A percentile compares a stretch with the other conserved stretches of the same genome.
phyloP scores from a whole-genome alignment of 139 green algal genomes.

The Marvania coccoides region DNA sequence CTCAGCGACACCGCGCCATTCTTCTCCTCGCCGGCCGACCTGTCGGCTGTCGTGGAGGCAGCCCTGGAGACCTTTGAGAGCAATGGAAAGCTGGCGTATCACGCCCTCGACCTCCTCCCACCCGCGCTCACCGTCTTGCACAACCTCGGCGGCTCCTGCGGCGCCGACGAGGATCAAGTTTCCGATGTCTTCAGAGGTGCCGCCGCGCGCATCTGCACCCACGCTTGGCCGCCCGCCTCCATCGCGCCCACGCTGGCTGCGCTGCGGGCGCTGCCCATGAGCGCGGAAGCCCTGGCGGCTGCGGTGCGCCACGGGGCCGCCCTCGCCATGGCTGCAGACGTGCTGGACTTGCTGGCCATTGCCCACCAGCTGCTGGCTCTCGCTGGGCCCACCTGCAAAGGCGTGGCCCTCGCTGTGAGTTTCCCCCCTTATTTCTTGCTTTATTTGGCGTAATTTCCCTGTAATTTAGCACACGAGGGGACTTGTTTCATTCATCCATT shows the following conservation, averaged over 20 bases:
- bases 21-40: not conserved
- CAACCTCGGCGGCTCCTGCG: not conserved
- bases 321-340: not conserved
- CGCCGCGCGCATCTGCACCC: not conserved
- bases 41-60: not conserved
- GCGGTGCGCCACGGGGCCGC: not conserved
- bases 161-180: no score
- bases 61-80: conserved; percentile 16
- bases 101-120: conserved; percentile 16
- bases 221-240: conserved; percentile 1
- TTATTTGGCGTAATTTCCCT: not conserved
- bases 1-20: not conserved
- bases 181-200: conserved; percentile 1
- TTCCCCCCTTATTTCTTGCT: not conserved
- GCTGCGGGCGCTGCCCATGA: conserved; percentile 16
- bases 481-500: no score
- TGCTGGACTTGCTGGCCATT: conserved; percentile 15
- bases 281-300: not conserved
- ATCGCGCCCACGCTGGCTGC: not conserved
- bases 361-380: conserved; percentile 24
- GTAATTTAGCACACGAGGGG: no score
- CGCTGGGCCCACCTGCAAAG: not conserved
- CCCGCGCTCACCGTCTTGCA: conserved; percentile 10
- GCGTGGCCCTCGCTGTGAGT: not conserved
- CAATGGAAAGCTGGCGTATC: not conserved